Evolutionary conservation across 2,329 filamentous ascomycete genomes (phyloP), one percentile per base, ranked within the genome.

Genomic region (Neoscytalidium dimidiatum): DNA sequence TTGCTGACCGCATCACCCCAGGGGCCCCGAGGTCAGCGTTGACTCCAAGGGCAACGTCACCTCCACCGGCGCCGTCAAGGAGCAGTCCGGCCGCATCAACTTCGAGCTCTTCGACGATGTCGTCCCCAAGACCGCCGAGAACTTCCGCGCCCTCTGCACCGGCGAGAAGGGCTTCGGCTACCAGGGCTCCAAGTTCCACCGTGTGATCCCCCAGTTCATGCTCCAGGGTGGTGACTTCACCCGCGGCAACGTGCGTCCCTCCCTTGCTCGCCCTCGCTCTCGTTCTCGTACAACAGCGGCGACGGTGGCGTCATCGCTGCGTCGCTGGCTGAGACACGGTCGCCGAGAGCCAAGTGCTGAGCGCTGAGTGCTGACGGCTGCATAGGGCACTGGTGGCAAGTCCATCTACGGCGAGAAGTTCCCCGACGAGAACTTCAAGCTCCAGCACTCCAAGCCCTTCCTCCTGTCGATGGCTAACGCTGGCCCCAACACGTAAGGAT

Each of bases 391-490:
- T 66, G 92, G 92, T 83, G 92, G 92, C 82, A 91, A 91, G 83
- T 96, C 92, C 79, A 96, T 96, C 87, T 96, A 96, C 81, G 92
- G 92, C 74, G 92, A 96, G 82, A 95, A 94, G 86, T 96, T 97
- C 78, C 82, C 88, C 74, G 92, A 97, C 78, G 92, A 97, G 90
- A 96, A 96, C 90, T 96, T 96, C 86, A 77, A 81, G 68, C 77
- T 85, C 71, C 88, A 87, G 84, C 93, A 97, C 88, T 81, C 80
- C 79, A 82, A 84, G 73, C 89, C 90, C 68, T 91, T 90, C 84
- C 86, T 94, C 72, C 86, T 97, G 71, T 96, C 93, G 81, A 97
- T 97, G 93, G 93, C 93, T 79, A 97, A 97, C 82, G 91, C 93
- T 73, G 93, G 93, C 72, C 90, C 91, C 77, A 96, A 98, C 90